These are phyloP conservation scores for Thozetella sp. DNA, from an alignment of 495 filamentous ascomycete genomes.

Conservation along the genomic window DNA sequence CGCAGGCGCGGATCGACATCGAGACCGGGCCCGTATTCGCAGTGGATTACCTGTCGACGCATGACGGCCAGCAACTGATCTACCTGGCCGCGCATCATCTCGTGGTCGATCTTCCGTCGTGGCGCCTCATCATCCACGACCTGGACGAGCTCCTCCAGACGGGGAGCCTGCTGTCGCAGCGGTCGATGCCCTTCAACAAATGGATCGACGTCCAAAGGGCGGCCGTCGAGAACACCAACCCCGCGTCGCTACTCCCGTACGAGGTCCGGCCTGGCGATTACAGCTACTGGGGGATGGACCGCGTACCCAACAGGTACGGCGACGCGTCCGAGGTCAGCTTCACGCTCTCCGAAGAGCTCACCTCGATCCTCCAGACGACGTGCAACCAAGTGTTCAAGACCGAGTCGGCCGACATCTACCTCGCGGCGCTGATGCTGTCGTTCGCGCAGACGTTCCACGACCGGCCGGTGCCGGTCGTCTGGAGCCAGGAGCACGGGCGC, in stretches of 20 bases:
- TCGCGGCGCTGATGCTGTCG: constrained; percentile 47
- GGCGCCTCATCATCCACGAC: constrained; percentile 69
- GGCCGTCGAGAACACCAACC: constrained; percentile 23
- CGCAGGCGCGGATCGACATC: constrained; percentile 41
- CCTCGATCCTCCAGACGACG: constrained; percentile 38
- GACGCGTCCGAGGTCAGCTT: constrained; percentile 40
- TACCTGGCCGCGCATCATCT: constrained; percentile 70
- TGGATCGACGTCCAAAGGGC: constrained; percentile 55
- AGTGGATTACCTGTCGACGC: constrained; percentile 51
- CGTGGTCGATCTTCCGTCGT: constrained; percentile 71
- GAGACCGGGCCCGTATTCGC: constrained; percentile 46
- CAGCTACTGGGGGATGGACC: constrained; percentile 49
- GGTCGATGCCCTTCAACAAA: constrained; percentile 61
- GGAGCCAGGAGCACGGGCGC: constrained; percentile 50
- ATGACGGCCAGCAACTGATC: constrained; percentile 50
- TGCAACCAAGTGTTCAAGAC: constrained; percentile 45
- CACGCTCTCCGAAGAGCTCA: constrained; percentile 39
- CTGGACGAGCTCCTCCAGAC: constrained; percentile 63
- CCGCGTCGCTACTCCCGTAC: constrained; percentile 24
- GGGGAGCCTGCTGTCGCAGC: constrained; percentile 35
- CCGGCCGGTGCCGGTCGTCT: constrained; percentile 54
- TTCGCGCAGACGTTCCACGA: constrained; percentile 55
- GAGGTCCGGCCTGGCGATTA: constrained; percentile 33
- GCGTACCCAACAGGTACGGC: constrained; percentile 42
- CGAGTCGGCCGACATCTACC: constrained; percentile 48